A percentile compares a stretch with the other conserved stretches of the same genome.
Conservation (phyloP, 208 protist species). For the Trypanosoma brucei region DNA sequence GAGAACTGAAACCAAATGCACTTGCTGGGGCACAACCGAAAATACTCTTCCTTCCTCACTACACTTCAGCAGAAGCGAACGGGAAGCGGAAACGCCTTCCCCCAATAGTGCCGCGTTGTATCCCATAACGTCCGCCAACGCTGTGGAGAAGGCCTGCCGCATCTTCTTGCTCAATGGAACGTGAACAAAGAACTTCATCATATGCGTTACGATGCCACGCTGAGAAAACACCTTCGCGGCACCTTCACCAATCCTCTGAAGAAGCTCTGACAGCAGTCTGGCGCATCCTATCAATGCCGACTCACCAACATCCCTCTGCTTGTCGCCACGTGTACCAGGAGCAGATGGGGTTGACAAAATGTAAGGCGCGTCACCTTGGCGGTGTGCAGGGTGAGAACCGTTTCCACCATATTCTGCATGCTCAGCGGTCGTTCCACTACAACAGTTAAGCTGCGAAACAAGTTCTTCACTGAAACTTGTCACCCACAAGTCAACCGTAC, state of each 20-base stretch:
- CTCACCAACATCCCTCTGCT: slow-evolving; percentile 24
- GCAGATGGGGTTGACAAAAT: neutral
- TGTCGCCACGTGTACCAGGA: too few species aligned
- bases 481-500: slow-evolving; percentile 31
- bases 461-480: slow-evolving; percentile 35
- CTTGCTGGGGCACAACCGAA: slow-evolving; percentile 18
- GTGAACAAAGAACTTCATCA: slow-evolving; percentile 31
- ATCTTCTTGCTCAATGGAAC: slow-evolving; percentile 33
- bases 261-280: slow-evolving; percentile 41
- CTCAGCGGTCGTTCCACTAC: slow-evolving; percentile 3
- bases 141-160: slow-evolving; percentile 25
- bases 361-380: neutral
- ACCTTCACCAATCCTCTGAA: slow-evolving; percentile 20
- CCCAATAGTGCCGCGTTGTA: slow-evolving; percentile 27
- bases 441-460: slow-evolving; percentile 22
- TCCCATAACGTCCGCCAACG: slow-evolving; percentile 26
- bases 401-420: neutral
- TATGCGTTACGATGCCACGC: slow-evolving; percentile 22
- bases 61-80: slow-evolving; percentile 7
- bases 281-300: slow-evolving; percentile 42
- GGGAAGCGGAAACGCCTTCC: slow-evolving; percentile 19
- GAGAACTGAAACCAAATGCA: slow-evolving; percentile 35
- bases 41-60: neutral
- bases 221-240: slow-evolving; percentile 21
- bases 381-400: neutral